Conservation (phyloP, 371 early-diverging fungal genomes). For the Mortierella sp. region DNA sequence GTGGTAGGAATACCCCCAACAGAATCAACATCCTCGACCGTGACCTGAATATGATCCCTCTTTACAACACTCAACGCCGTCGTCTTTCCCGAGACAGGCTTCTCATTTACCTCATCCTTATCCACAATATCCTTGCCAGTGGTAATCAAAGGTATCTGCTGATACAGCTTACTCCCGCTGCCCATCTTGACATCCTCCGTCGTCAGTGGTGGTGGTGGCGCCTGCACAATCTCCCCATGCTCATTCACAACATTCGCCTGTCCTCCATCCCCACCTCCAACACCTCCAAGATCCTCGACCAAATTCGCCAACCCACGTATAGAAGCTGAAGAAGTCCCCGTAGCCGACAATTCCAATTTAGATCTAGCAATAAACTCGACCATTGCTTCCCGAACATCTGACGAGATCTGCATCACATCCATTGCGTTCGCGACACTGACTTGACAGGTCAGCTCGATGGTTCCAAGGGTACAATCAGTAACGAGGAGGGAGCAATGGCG, state of each 20-base stretch:
- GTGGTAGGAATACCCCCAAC: neutral
- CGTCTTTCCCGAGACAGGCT: neutral
- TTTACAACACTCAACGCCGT: neutral
- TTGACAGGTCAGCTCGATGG: conserved; percentile 48
- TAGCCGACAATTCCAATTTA: neutral
- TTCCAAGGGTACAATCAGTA: conserved; percentile 22
- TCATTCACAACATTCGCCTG: neutral
- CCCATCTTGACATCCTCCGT: conserved; percentile 53
- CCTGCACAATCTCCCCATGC: conserved; percentile 9
- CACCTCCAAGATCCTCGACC: neutral
- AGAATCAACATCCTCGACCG: neutral
- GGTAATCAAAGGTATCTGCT: conserved; percentile 2
- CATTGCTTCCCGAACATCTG: conserved; percentile 54
- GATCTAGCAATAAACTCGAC: conserved; percentile 35
- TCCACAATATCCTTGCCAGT: neutral
- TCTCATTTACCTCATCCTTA: neutral
- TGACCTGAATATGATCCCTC: conserved; percentile 16
- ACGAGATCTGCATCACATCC: conserved; percentile 47
- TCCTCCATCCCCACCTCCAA: neutral
- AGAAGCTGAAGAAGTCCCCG: neutral
- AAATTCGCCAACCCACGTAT: neutral
- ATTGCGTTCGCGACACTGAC: conserved; percentile 45
- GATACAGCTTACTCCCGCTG: conserved; percentile 39
- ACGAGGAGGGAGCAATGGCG: conserved; percentile 46
- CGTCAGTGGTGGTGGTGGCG: conserved; percentile 29